phyloP scores from a whole-genome alignment of 495 filamentous ascomycete genomes.

The Massariosphaeria phaeospora region DNA sequence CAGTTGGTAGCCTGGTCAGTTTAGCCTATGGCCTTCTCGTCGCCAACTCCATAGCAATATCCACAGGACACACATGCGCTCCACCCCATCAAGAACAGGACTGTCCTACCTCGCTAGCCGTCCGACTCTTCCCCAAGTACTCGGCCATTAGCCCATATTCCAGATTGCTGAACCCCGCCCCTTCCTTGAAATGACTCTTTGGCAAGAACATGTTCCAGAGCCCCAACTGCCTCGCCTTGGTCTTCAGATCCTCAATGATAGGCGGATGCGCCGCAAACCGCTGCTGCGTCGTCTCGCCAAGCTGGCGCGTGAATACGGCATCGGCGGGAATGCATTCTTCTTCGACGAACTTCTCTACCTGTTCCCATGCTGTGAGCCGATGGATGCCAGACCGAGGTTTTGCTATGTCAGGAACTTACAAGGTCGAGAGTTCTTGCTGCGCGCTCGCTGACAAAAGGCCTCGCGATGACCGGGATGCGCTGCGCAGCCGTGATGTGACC shows the following conservation, averaged over 20 bases:
- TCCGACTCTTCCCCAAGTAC: constrained; percentile 42
- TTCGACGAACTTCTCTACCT: constrained; percentile 94
- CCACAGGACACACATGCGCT: background rate
- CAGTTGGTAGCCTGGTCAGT: constrained; percentile 41
- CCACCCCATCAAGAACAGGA: background rate
- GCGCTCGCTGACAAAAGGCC: constrained; percentile 63
- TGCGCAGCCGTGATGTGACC: constrained; percentile 35
- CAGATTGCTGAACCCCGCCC: constrained; percentile 55
- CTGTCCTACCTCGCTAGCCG: constrained; percentile 38
- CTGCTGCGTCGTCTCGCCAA: constrained; percentile 61
- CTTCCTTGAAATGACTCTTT: constrained; percentile 89
- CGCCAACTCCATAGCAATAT: background rate
- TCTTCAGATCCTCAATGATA: constrained; percentile 84
- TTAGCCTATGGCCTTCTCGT: background rate
- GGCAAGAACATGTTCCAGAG: constrained; percentile 98
- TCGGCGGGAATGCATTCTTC: constrained; percentile 87
- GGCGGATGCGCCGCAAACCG: constrained; percentile 74
- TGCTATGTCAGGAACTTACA: constrained; percentile 40
- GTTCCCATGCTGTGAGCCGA: background rate
- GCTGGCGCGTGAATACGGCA: constrained; percentile 68
- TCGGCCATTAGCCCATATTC: constrained; percentile 47
- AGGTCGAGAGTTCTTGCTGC: constrained; percentile 69
- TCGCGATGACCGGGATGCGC: constrained; percentile 40
- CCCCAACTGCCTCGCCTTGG: constrained; percentile 73
- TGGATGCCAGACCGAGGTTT: background rate